phyloP scores from a whole-genome alignment of 192 early-diverging fungal species.

The Coemansia sp. region DNA sequence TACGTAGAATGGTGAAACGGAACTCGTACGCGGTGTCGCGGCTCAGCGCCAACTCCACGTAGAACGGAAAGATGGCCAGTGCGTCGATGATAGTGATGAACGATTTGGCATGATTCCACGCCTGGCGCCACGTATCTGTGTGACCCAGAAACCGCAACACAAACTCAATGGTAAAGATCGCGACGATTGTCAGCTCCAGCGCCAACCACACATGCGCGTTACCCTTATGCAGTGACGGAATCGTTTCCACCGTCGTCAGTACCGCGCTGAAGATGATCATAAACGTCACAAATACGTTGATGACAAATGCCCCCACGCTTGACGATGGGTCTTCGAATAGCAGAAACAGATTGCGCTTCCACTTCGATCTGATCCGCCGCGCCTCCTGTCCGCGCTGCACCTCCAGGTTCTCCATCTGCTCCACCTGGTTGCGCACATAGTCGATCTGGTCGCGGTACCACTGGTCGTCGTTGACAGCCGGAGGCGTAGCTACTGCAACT shows the following conservation, averaged over 20 bases:
- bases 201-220: constrained; percentile 60
- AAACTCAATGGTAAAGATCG: constrained; percentile 76
- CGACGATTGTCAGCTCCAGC: constrained; percentile 69
- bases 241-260: constrained; percentile 78
- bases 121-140: constrained; percentile 66
- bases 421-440: constrained; percentile 54
- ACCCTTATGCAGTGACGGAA: constrained; percentile 65
- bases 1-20: constrained; percentile 77
- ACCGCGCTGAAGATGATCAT: constrained; percentile 73
- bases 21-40: constrained; percentile 76
- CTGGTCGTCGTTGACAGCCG: constrained; percentile 34
- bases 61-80: constrained; percentile 77
- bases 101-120: constrained; percentile 52
- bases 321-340: constrained; percentile 80
- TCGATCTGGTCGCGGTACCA: constrained; percentile 56
- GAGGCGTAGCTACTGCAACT: constrained; percentile 24
- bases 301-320: constrained; percentile 66
- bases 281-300: constrained; percentile 73
- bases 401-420: constrained; percentile 49
- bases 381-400: constrained; percentile 50
- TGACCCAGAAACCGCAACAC: constrained; percentile 67
- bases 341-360: constrained; percentile 67
- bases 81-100: constrained; percentile 68
- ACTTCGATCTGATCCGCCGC: constrained; percentile 39
- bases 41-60: constrained; percentile 68